phyloP scores from a whole-genome alignment of 352 stramenopile species.

The Phytophthora palmivora region DNA sequence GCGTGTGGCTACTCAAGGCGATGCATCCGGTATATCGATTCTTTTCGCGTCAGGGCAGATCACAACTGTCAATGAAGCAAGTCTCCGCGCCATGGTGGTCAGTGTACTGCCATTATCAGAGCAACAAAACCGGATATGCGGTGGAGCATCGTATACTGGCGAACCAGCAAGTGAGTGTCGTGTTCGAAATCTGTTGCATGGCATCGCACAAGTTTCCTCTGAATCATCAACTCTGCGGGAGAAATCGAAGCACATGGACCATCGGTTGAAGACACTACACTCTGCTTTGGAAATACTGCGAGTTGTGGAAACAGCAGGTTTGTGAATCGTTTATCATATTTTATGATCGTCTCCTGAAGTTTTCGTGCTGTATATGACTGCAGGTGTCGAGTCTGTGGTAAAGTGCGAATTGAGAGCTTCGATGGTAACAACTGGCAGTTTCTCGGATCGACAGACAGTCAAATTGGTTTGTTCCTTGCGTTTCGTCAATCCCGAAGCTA shows the following conservation, averaged over 20 bases:
- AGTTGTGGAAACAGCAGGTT: constrained; percentile 30
- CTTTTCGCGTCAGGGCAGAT: constrained; percentile 48
- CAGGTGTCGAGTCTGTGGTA: constrained; percentile 39
- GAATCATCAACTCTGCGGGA: constrained; percentile 34
- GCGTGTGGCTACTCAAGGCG: constrained; percentile 31
- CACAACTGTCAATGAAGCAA: constrained; percentile 26
- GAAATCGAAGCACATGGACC: constrained; percentile 48
- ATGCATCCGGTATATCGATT: constrained; percentile 32
- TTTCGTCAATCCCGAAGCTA: constrained; percentile 25
- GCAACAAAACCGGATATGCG: constrained; percentile 1
- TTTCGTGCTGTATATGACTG: neutral
- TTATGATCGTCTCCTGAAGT: constrained; percentile 2
- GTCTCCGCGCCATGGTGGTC: constrained; percentile 26
- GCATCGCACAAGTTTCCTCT: constrained; percentile 46
- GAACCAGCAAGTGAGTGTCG: constrained; percentile 30
- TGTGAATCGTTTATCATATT: constrained; percentile 2
- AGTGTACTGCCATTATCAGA: constrained; percentile 24
- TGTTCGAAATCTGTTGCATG: constrained; percentile 46
- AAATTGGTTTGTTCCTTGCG: constrained; percentile 30
- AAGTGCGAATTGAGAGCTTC: constrained; percentile 28
- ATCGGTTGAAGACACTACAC: constrained; percentile 48
- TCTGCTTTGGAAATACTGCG: constrained; percentile 54
- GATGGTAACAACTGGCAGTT: constrained; percentile 23
- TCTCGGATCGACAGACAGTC: constrained; percentile 31
- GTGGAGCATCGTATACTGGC: neutral